Conservation (phyloP, 139 green algal species). For the Mesotaenium endlicherianum region DNA sequence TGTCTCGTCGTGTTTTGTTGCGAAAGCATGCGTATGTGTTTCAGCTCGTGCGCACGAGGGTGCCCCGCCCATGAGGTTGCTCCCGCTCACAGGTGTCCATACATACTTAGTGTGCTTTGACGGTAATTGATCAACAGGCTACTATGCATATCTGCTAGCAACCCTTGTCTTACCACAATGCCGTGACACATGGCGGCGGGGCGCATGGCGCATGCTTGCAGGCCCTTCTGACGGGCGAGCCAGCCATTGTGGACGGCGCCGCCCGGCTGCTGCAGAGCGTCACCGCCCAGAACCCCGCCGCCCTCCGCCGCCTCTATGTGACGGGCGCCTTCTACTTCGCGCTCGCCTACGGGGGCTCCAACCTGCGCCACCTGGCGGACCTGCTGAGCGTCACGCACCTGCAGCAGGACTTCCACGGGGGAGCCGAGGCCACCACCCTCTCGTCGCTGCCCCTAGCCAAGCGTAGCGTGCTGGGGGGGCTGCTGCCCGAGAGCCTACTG, state of each 20-base stretch:
- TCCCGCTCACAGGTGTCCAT: too few relatives aligned
- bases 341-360: slow-evolving; percentile 81
- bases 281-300: slow-evolving; percentile 62
- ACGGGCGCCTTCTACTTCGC: slow-evolving; percentile 86
- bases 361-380: slow-evolving; percentile 57
- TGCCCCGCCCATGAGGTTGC: too few relatives aligned
- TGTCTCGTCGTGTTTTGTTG: too few relatives aligned
- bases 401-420: slow-evolving; percentile 51
- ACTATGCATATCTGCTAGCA: too few relatives aligned
- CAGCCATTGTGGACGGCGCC: slow-evolving; percentile 68
- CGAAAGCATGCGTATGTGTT: too few relatives aligned
- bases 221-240: slow-evolving; percentile 75
- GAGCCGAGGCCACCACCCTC: neutral
- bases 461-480: slow-evolving; percentile 74
- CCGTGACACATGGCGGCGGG: too few relatives aligned
- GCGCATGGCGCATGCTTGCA: too few relatives aligned
- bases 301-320: slow-evolving; percentile 72
- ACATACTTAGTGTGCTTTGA: too few relatives aligned
- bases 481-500: slow-evolving; percentile 87
- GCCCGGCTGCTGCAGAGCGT: slow-evolving; percentile 66
- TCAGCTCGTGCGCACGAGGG: too few relatives aligned
- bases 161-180: too few relatives aligned
- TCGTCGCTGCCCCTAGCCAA: slow-evolving; percentile 55
- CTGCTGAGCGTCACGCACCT: slow-evolving; percentile 60
- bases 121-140: too few relatives aligned